These are phyloP conservation scores for Fusarium duplospermum DNA, from an alignment of 2,329 filamentous ascomycete species.

Conservation along the genomic window DNA sequence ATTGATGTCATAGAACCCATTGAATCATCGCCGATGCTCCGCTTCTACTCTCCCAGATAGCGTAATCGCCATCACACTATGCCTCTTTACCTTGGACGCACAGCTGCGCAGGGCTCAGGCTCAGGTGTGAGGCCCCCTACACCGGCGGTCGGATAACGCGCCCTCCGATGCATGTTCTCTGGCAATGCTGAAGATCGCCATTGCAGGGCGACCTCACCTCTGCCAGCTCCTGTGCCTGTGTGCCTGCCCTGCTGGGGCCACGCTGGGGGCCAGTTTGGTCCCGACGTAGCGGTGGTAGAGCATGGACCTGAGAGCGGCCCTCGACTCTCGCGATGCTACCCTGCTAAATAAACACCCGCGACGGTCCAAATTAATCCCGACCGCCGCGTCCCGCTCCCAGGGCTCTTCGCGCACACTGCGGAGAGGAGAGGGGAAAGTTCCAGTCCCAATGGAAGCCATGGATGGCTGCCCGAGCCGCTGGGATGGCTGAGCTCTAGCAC, in stretches of 20 bases:
- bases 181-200: constrained; percentile 31
- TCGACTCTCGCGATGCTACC: neutral
- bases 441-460: neutral
- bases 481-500: constrained; percentile 6
- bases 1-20: neutral
- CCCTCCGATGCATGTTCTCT: constrained; percentile 1
- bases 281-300: constrained; percentile 39
- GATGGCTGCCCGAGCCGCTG: constrained; percentile 16
- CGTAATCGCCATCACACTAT: neutral
- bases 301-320: constrained; percentile 36
- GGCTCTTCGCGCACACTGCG: neutral
- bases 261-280: constrained; percentile 19
- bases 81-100: neutral
- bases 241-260: neutral
- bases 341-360: constrained; percentile 12
- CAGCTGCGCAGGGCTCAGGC: neutral
- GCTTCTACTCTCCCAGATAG: neutral
- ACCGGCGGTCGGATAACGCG: constrained; percentile 12
- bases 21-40: neutral
- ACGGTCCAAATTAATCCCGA: constrained; percentile 20
- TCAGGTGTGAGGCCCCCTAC: constrained; percentile 1
- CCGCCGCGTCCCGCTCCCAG: constrained; percentile 30
- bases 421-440: constrained; percentile 7
- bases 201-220: constrained; percentile 2
- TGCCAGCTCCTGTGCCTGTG: neutral